A percentile compares a stretch with the other conserved stretches of the same genome.
Evolutionary conservation across 2,329 filamentous ascomycete genomes (phyloP).

Genomic region (Aspergillus pseudoglaucus): DNA sequence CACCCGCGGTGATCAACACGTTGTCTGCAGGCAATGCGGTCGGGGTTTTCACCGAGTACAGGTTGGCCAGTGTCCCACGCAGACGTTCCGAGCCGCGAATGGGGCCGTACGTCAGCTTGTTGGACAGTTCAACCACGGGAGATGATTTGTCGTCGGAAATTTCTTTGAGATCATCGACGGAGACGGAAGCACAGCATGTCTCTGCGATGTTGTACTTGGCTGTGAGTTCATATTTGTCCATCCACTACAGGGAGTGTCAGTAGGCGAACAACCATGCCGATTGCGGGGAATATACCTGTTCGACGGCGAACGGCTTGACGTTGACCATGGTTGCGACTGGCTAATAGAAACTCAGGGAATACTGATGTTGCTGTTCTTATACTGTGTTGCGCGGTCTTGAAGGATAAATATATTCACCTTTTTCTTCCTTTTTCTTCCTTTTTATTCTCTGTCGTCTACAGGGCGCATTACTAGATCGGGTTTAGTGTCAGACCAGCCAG

Average conservation of each 20-base stretch:
- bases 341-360: not conserved
- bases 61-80: slow-evolving; percentile 56
- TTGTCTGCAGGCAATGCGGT: slow-evolving; percentile 51
- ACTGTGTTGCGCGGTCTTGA: too few relatives aligned
- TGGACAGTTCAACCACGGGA: slow-evolving; percentile 45
- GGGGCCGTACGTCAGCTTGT: slow-evolving; percentile 63
- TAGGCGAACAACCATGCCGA: not conserved
- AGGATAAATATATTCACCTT: not conserved
- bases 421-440: not conserved
- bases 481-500: not conserved
- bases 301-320: slow-evolving; percentile 49
- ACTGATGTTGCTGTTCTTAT: not conserved
- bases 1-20: slow-evolving; percentile 70
- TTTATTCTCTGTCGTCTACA: not conserved
- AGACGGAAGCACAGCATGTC: slow-evolving; percentile 52
- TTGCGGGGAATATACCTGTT: slow-evolving; percentile 46
- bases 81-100: slow-evolving; percentile 63
- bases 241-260: slow-evolving; percentile 40
- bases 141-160: slow-evolving; percentile 48
- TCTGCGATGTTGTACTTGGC: slow-evolving; percentile 53
- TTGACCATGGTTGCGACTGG: slow-evolving; percentile 28
- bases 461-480: not conserved
- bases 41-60: slow-evolving; percentile 55
- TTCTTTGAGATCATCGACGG: slow-evolving; percentile 46
- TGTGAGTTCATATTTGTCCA: slow-evolving; percentile 48